Base-by-base conservation (phyloP, 345 rosid genomes). In the Aquilaria sinensis region DNA sequence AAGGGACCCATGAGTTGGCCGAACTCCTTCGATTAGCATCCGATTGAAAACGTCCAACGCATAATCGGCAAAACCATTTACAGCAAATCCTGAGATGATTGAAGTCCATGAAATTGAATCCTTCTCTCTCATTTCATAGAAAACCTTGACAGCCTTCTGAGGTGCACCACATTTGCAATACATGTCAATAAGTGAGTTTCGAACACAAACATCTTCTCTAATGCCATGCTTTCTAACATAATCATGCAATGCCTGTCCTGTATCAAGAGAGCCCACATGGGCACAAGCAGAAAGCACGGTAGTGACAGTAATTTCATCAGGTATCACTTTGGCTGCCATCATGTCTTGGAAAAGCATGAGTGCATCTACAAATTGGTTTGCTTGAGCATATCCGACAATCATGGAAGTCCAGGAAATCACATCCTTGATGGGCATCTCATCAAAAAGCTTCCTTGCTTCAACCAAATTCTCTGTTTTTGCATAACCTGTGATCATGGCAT, bases 391-490 rank as follows among this genome's bases (percentile, higher is more conserved):
- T 10, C 89, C 91, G 2, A 77, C 69, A 73, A 85, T 79, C 91
- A 89, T 71, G 14, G 84, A 75, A 37, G 89, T 86, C 94, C 94
- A 89, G 53, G 87, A 77, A 58, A 87, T 78, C 37, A 81, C 85
- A 69, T 89, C 87, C 62, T 70, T 83, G 4, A 43, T 58, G 1
- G 80, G 73, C 89, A 86, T 85, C 71, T 71, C 71, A 43, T 80
- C 83, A 46, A 89, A 86, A 72, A 85, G 59, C 34, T 68, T 68
- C 66, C 66, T 61, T 2, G 89, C 95, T 16, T 71, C 70, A 61
- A 57, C 67, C 58, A 78, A 51, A 54, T 70, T 41, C 45, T 78
- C 74, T 3, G 10, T 68, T 70, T 75, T 82, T n/a, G 72, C 73
- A 58, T 76, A 78, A 43, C 67, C 85, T 29, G 23, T 73, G 51